These are phyloP conservation scores for Leishmania braziliensis DNA, from an alignment of 208 protist genomes.

Conservation along the genomic window DNA sequence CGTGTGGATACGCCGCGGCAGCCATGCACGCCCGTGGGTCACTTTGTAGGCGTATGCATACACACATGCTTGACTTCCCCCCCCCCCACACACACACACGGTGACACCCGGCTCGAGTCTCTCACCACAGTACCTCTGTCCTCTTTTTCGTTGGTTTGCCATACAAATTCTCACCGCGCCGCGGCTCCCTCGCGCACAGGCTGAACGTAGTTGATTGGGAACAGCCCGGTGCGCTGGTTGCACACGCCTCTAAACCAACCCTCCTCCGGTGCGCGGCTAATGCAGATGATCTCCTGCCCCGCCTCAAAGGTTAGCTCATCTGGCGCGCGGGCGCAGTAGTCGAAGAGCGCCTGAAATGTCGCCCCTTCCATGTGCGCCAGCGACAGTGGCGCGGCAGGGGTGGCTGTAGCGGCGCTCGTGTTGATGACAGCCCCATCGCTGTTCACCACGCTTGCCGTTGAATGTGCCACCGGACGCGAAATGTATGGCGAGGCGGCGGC, in stretches of 20 bases:
- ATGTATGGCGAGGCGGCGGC: neutral
- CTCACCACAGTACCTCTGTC: neutral
- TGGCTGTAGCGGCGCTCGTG: slow-evolving; percentile 14
- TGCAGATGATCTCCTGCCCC: slow-evolving; percentile 74
- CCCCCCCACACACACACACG: neutral
- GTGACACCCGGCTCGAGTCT: neutral
- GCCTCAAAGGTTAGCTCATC: slow-evolving; percentile 89
- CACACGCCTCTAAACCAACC: slow-evolving; percentile 91
- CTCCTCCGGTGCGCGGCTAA: slow-evolving; percentile 79
- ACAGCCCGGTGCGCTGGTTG: slow-evolving; percentile 88
- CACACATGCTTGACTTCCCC: neutral
- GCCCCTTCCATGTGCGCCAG: slow-evolving; percentile 67
- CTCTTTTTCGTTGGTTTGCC: neutral
- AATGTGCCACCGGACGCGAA: neutral
- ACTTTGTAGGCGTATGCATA: neutral
- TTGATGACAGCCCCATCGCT: slow-evolving; percentile 6
- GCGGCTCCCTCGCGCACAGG: slow-evolving; percentile 13
- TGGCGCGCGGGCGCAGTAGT: slow-evolving; percentile 74
- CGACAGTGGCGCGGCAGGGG: neutral
- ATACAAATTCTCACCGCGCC: neutral
- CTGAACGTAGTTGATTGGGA: slow-evolving; percentile 89
- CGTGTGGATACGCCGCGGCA: neutral
- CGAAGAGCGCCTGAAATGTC: slow-evolving; percentile 70
- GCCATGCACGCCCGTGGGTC: neutral
- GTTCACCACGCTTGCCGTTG: neutral